Evolutionary conservation across 1,284 basidiomycete species (phyloP), one percentile per base, ranked within the genome.

Genomic region (Testicularia cyperi): DNA sequence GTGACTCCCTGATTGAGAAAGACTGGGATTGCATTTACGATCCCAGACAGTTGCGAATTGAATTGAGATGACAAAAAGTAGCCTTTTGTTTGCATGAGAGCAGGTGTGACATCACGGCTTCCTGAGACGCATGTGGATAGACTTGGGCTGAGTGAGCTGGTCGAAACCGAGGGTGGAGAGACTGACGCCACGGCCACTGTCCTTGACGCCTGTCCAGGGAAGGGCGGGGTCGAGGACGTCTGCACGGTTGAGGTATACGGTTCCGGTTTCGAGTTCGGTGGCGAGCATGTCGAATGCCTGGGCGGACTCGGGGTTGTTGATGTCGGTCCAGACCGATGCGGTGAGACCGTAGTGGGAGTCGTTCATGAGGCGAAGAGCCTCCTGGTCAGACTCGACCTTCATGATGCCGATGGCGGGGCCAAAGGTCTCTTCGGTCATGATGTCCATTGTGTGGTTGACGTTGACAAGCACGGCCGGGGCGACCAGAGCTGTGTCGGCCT

Each of bases 301-400:
- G 46, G 87, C 82, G 1, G 85, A 86, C 20, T 83, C 82, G 0
- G 80, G 70, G 44, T 84, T 82, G 8, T 77, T 78, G 26, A 68
- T 67, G 68, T 89, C 83, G 0, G 92, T 95, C 92, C 92, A 97
- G 22, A 97, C 78, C 15, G 89, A 91, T 1, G 90, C 89, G 1
- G 92, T 97, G 24, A 97, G 81, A 12, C 92, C 92, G 74, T 92
- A 96, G 1, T 83, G 84, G n/a, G 91, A 95, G 78, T 96, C 91
- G 77, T 97, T 96, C 88, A 97, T 96, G 23, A 95, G 82, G 24
- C 79, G 74, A 45, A 96, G 79, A 0, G 92, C 92, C 75, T 94
- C 90, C 38, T 86, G 85, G 70, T 92, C 90, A 0, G 85, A 85
- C 12, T 82, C 80, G 18, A 88, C 88, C 81, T 90, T 91, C 79